phyloP scores from a whole-genome alignment of 768 basidiomycete species.

The Rhizopogon vesiculosus region DNA sequence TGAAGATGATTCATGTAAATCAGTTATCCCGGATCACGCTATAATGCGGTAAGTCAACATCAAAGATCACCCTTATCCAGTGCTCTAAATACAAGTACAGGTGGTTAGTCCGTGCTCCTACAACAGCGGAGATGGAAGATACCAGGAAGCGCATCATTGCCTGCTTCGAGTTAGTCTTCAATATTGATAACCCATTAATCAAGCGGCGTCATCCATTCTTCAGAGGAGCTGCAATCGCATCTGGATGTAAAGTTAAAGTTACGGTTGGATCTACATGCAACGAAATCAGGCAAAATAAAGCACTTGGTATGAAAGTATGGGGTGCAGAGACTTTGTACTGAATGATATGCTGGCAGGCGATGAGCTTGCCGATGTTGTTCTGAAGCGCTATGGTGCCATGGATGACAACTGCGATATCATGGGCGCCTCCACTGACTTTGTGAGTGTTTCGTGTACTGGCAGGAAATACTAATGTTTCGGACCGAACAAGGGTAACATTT shows the following conservation, averaged over 20 bases:
- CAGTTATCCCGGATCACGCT: conserved; percentile 76
- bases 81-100: conserved; percentile 20
- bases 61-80: background rate
- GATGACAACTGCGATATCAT: conserved; percentile 59
- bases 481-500: conserved; percentile 39
- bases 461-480: background rate
- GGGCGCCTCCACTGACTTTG: conserved; percentile 74
- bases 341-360: conserved; percentile 37
- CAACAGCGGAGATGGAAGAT: conserved; percentile 47
- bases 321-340: background rate
- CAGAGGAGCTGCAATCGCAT: conserved; percentile 59
- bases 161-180: conserved; percentile 56
- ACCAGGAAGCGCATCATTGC: conserved; percentile 52
- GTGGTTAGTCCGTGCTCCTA: conserved; percentile 66
- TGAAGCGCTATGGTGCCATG: conserved; percentile 50
- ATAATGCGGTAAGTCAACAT: conserved; percentile 45
- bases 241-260: conserved; percentile 50
- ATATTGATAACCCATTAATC: background rate
- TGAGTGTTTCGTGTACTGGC: conserved; percentile 28
- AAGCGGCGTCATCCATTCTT: background rate
- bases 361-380: conserved; percentile 55
- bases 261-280: conserved; percentile 25
- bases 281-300: conserved; percentile 63
- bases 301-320: conserved; percentile 36
- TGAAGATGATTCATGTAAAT: background rate